Base-by-base conservation (phyloP, 2,329 filamentous ascomycete genomes). In the Pseudopithomyces maydicus region DNA sequence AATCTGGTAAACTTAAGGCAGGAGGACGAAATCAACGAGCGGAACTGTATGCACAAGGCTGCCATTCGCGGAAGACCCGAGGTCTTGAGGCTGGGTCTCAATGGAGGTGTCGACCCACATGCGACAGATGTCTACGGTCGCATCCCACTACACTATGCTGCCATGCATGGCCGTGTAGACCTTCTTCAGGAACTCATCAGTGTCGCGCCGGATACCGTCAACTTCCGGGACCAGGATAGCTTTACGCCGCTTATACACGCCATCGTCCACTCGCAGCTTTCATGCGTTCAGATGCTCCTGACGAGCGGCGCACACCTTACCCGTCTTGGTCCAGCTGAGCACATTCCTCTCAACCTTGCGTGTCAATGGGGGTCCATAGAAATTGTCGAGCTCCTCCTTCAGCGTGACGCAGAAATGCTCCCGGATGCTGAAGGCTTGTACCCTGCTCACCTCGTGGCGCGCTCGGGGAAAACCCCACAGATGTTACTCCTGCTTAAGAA, bases 21-120 rank as follows among this genome's bases (percentile, higher is more conserved):
- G 0, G 92, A 96, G 68, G 95, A 99, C 73, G 93, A 97, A 69
- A 98, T 99, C 75, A 99, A 98, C 69, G 94, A 97, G 78, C 86
- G 95, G 39, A 99, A 97, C 69, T 97, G 93, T 71, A 82, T 99
- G 45, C 95, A 99, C 68, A 95, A 98, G 77, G 91, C 95, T n/a
- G 90, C 93, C 0, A 97, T 98, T 51, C 96, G 96, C 59, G 93
- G 93, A 19, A 93, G 93, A 68, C 79, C 85, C 10, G 88, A 90
- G 65, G 90, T 97, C 29, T 80, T 98, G 56, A 81, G 85, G 49
- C 87, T 90, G 62, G 93, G 90, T 3, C 80, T 99, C n/a, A 80
- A 84, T 1, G 87, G 85, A 44, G 87, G 85, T 4, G 92, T 97
- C 33, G 88, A 93, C 60, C 88, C 92, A 22, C 87, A 87, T 55